Conservation (phyloP, 2,329 filamentous ascomycete genomes). For the Golovinomyces cichoracearum region DNA sequence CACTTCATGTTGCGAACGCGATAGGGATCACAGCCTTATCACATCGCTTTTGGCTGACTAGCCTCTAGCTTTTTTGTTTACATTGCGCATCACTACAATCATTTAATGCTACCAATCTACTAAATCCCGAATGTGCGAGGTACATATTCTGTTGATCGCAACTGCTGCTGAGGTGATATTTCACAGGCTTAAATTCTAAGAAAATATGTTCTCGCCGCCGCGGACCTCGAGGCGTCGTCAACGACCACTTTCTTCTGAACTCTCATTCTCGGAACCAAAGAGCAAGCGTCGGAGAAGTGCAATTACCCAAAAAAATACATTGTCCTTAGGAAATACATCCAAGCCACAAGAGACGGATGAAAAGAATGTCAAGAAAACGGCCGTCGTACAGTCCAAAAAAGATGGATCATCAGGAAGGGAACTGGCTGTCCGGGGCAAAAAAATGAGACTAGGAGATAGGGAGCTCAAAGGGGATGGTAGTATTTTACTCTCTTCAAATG, state of each 20-base stretch:
- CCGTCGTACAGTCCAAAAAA: constrained; percentile 12
- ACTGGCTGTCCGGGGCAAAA: constrained; percentile 34
- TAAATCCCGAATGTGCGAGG: too few relatives aligned
- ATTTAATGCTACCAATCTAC: too few relatives aligned
- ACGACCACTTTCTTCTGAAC: constrained; percentile 23
- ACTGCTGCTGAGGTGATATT: too few relatives aligned
- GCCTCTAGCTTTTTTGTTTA: too few relatives aligned
- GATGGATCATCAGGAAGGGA: constrained; percentile 18
- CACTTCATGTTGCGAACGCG: too few relatives aligned
- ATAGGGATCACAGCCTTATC: too few relatives aligned
- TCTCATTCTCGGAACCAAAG: constrained; percentile 23
- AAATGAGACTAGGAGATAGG: constrained; percentile 35
- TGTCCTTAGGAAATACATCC: constrained; percentile 18
- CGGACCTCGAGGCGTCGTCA: constrained; percentile 31
- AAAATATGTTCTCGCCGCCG: constrained; percentile 30
- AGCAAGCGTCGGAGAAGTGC: constrained; percentile 35
- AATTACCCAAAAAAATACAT: constrained; percentile 29
- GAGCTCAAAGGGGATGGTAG: constrained; percentile 44
- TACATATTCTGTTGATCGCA: too few relatives aligned
- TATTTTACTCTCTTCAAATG: constrained; percentile 46
- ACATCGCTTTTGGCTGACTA: too few relatives aligned
- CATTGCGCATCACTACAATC: too few relatives aligned
- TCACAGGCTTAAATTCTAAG: too few relatives aligned
- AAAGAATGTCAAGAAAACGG: constrained; percentile 23
- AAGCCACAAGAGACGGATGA: constrained; percentile 27